phyloP scores from a whole-genome alignment of 176 grass and related monocot species.

The Carex littledalei region DNA sequence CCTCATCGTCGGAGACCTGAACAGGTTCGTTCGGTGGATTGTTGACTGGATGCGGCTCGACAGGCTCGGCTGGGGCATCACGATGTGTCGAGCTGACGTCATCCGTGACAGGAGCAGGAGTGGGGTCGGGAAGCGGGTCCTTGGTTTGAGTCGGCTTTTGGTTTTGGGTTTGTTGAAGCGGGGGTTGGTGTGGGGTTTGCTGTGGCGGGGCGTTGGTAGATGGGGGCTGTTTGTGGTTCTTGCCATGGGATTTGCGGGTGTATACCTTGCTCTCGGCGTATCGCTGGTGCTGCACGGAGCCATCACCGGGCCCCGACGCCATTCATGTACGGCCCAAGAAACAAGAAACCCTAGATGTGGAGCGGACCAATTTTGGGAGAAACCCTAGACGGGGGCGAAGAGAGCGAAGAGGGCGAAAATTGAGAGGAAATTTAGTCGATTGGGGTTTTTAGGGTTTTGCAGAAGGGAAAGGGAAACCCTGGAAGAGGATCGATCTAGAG shows the following conservation, averaged over 20 bases:
- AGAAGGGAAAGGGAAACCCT: conserved; percentile 12
- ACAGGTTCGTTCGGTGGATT: background rate
- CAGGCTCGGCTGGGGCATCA: background rate
- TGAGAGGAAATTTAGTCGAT: background rate
- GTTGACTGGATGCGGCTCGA: background rate
- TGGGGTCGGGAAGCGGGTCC: conserved; percentile 18
- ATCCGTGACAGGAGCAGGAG: conserved; percentile 10
- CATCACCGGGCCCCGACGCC: conserved; percentile 35
- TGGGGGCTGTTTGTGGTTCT: conserved; percentile 44
- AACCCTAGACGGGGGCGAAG: conserved; percentile 4
- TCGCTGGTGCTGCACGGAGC: conserved; percentile 36
- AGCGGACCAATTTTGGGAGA: background rate
- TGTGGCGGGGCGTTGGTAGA: conserved; percentile 24
- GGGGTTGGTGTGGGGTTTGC: conserved; percentile 31
- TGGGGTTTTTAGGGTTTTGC: conserved; percentile 30
- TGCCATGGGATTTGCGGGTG: conserved; percentile 57
- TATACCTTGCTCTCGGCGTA: conserved; percentile 75
- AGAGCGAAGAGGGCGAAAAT: background rate
- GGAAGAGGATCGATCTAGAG: conserved; percentile 22
- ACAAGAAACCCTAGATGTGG: conserved; percentile 11
- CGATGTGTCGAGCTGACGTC: conserved; percentile 19
- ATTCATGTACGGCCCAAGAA: conserved; percentile 41
- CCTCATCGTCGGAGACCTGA: conserved; percentile 14
- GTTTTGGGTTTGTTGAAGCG: background rate
- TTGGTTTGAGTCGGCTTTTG: background rate